Evolutionary conservation across 257 asterid species (phyloP), one percentile per base, ranked within the genome.

Genomic region (Jacaranda mimosifolia): DNA sequence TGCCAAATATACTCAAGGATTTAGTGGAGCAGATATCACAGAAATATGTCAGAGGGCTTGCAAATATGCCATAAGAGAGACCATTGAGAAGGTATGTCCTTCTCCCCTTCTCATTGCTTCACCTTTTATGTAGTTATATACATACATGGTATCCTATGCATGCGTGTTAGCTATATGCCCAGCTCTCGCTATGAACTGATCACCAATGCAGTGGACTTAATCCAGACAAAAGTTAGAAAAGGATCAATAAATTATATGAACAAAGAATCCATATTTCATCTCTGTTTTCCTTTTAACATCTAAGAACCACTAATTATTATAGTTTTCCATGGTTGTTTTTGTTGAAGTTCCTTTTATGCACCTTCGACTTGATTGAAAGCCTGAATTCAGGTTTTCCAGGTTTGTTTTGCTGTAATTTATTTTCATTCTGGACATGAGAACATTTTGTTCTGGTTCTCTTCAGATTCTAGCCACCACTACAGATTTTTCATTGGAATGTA

Each of bases 21-120:
- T 84, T 58, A 89, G 94, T 63, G 94, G 94, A 7, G 92, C 91
- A 4, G 91, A 89, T 69, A 89, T 89, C 76, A 89, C 90, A 0
- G 91, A 85, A 66, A 89, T 89, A 62, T 89, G 94, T 32, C 94
- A 89, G 81, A 78, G 92, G 21, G 86, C 94, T 36, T 87, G 90
- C 83, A 87, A 89, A 66, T 87, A 89, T 53, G 92, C 94, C 63
- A 86, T 86, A 17, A 77, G 93, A 60, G 88, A 83, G 84, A 87
- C 75, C 57, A 86, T 86, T 13, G 89, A 86, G 82, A 86, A 85
- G 70, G 90, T 86, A 82, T 9, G 82, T 19, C 8, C 26, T 74
- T 45, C 6, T 11, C 71, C 32, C 65, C 14, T 48, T 39, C 62
- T 40, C 10, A 12, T 62, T 48, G 26, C 14, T 80, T 32, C 59